Evolutionary conservation across 2,329 filamentous ascomycete species (phyloP).

Genomic region (Phoma sp.): DNA sequence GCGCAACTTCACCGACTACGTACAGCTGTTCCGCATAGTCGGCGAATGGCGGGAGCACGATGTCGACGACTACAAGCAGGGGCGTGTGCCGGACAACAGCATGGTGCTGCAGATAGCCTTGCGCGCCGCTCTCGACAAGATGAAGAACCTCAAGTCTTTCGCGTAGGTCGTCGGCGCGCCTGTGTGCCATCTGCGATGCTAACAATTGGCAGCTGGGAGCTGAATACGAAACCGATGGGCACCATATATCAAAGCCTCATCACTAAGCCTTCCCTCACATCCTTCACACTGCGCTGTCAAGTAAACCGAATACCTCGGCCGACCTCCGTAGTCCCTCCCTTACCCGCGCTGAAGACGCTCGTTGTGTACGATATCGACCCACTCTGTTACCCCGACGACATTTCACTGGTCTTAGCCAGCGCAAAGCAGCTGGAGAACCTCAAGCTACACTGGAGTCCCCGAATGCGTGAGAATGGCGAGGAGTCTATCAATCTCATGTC

Average conservation of each 20-base stretch:
- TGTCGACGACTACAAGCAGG: constrained; percentile 63
- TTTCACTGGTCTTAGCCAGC: constrained; percentile 61
- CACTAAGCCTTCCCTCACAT: constrained; percentile 56
- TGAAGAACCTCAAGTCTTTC: constrained; percentile 61
- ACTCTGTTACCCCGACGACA: constrained; percentile 68
- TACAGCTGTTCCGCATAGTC: constrained; percentile 58
- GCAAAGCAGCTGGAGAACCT: constrained; percentile 62
- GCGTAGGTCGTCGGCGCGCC: constrained; percentile 41
- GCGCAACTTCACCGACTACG: constrained; percentile 58
- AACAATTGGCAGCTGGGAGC: constrained; percentile 59
- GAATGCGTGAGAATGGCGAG: constrained; percentile 65
- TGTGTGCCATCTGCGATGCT: constrained; percentile 13
- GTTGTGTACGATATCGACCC: constrained; percentile 67
- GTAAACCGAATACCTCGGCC: constrained; percentile 63
- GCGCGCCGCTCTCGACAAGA: constrained; percentile 64
- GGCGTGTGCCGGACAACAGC: constrained; percentile 66
- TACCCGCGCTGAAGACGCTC: constrained; percentile 61
- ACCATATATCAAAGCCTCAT: constrained; percentile 64
- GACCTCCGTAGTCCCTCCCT: constrained; percentile 60
- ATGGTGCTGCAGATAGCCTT: constrained; percentile 68
- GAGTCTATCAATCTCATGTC: constrained; percentile 60
- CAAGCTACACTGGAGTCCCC: constrained; percentile 65
- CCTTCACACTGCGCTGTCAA: constrained; percentile 63
- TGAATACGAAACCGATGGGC: constrained; percentile 65
- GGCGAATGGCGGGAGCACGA: constrained; percentile 65